These are phyloP conservation scores for Malassezia slooffiae DNA, from an alignment of 1,284 basidiomycete genomes.

Conservation along the genomic window DNA sequence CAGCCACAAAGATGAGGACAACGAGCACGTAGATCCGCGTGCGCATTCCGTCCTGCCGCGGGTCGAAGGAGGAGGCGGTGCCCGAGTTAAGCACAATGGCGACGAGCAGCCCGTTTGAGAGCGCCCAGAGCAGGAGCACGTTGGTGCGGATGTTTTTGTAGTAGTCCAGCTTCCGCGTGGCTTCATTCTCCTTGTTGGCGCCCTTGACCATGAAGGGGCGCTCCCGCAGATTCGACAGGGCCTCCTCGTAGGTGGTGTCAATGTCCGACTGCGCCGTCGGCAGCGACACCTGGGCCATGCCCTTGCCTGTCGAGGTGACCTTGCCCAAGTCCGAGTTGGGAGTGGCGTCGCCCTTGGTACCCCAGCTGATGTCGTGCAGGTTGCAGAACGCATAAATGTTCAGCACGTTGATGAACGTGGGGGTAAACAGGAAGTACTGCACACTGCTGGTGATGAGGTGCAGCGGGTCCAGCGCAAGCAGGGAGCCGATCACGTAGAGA, in stretches of 20 bases:
- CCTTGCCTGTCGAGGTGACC: constrained; percentile 38
- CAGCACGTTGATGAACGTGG: constrained; percentile 61
- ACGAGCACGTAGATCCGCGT: constrained; percentile 41
- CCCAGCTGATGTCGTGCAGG: constrained; percentile 44
- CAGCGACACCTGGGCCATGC: constrained; percentile 70
- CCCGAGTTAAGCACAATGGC: constrained; percentile 36
- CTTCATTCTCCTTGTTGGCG: constrained; percentile 35
- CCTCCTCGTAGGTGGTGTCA: constrained; percentile 78
- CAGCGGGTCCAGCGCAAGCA: constrained; percentile 81
- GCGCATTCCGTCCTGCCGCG: constrained; percentile 20
- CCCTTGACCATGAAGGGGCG: constrained; percentile 50
- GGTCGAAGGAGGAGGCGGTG: constrained; percentile 24
- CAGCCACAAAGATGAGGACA: constrained; percentile 39
- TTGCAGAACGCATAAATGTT: constrained; percentile 40
- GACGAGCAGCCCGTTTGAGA: constrained; percentile 56
- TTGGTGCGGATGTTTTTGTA: constrained; percentile 70
- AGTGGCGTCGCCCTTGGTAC: constrained; percentile 47
- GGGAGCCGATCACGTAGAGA: constrained; percentile 49
- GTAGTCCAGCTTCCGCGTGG: constrained; percentile 42
- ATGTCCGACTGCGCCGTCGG: constrained; percentile 74
- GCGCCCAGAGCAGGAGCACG: constrained; percentile 69
- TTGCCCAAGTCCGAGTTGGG: constrained; percentile 38
- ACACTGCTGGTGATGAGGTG: constrained; percentile 85
- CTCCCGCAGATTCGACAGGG: constrained; percentile 67
- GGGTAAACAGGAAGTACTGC: constrained; percentile 81